phyloP scores from a whole-genome alignment of 2,329 filamentous ascomycete species.

The Calonectria pauciramosa region DNA sequence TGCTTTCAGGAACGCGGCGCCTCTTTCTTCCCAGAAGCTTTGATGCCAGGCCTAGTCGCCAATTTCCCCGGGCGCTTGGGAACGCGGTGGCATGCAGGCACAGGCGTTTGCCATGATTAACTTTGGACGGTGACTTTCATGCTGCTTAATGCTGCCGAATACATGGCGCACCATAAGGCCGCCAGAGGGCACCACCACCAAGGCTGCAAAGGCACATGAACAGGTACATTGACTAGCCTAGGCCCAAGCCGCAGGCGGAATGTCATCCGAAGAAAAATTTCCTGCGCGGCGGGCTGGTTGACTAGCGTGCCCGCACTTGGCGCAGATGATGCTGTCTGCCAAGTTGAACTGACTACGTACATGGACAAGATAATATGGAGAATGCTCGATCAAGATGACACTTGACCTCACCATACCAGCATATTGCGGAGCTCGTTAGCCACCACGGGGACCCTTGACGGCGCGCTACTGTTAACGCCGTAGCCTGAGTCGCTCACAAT shows the following conservation, averaged over 20 bases:
- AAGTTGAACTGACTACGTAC: background rate
- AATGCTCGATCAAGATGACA: background rate
- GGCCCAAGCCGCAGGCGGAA: slow-evolving; percentile 16
- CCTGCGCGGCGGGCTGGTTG: slow-evolving; percentile 5
- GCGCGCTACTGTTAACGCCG: slow-evolving; percentile 4
- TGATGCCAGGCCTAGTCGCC: background rate
- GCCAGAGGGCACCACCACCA: background rate
- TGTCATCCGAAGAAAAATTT: slow-evolving; percentile 21
- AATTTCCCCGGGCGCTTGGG: slow-evolving; percentile 7
- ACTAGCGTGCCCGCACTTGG: slow-evolving; percentile 25
- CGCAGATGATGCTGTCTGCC: slow-evolving; percentile 6
- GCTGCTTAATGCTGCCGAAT: slow-evolving; percentile 15
- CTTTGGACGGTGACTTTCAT: slow-evolving; percentile 11
- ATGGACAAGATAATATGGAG: background rate
- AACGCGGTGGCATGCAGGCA: slow-evolving; percentile 8
- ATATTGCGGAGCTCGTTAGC: slow-evolving; percentile 1
- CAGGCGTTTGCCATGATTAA: slow-evolving; percentile 7
- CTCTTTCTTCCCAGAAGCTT: slow-evolving; percentile 22
- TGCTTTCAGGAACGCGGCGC: slow-evolving; percentile 20
- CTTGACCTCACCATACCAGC: slow-evolving; percentile 4
- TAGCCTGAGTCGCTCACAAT: slow-evolving; percentile 6
- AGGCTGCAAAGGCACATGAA: background rate
- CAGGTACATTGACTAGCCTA: slow-evolving; percentile 10
- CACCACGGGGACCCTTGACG: background rate
- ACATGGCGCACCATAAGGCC: background rate